Evolutionary conservation across 805 yeast genomes (phyloP).

Genomic region (Groenewaldozyma salmanticensis): DNA sequence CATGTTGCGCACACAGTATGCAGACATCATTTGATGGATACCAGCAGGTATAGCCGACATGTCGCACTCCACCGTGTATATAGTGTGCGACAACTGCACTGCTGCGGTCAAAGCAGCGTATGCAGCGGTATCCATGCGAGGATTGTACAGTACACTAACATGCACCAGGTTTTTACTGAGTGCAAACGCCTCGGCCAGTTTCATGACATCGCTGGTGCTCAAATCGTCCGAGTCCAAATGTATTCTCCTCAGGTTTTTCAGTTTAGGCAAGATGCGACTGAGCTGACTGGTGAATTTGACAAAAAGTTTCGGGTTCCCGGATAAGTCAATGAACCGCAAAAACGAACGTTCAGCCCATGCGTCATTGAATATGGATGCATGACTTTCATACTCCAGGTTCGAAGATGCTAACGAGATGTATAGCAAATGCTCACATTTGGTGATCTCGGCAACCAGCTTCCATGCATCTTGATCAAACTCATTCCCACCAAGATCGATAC

Average conservation of each 20-base stretch:
- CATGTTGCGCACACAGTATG: conserved; percentile 74
- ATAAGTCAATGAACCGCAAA: conserved; percentile 65
- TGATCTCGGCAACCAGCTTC: conserved; percentile 7
- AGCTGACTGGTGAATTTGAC: conserved; percentile 51
- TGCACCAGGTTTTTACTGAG: conserved; percentile 58
- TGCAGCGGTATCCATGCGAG: conserved; percentile 45
- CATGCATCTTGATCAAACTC: conserved; percentile 33
- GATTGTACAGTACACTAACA: conserved; percentile 59
- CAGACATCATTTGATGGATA: conserved; percentile 62
- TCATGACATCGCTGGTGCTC: conserved; percentile 42
- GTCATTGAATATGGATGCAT: conserved; percentile 37
- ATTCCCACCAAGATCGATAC: conserved; percentile 79
- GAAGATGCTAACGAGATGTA: conserved; percentile 61
- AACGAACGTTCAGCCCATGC: conserved; percentile 41
- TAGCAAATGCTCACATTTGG: conserved; percentile 26
- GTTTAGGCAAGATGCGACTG: conserved; percentile 56
- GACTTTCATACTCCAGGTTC: conserved; percentile 27
- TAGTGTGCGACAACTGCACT: conserved; percentile 52
- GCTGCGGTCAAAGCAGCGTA: conserved; percentile 61
- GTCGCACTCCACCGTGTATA: conserved; percentile 62
- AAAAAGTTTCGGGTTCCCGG: conserved; percentile 58
- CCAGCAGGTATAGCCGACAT: conserved; percentile 49
- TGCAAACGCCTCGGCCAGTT: conserved; percentile 59
- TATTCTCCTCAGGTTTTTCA: conserved; percentile 52
- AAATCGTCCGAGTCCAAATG: conserved; percentile 65